A percentile compares a stretch with the other conserved stretches of the same genome.
Conservation (phyloP, 2,329 filamentous ascomycete genomes). For the Daldinia sp. region DNA sequence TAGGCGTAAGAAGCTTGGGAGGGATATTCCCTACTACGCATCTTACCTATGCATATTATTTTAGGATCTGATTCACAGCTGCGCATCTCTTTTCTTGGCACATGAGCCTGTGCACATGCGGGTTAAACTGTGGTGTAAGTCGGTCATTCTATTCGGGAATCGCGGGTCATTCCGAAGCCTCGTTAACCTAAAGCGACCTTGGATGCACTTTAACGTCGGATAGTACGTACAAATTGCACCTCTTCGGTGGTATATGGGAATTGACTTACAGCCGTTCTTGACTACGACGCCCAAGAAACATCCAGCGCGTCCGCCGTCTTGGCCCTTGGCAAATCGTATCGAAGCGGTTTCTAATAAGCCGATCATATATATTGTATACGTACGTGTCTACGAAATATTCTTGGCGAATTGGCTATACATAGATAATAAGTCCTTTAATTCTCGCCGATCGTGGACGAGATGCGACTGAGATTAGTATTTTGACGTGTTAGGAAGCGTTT, state of each 20-base stretch:
- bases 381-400: conserved; percentile 35
- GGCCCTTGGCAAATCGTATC: conserved; percentile 40
- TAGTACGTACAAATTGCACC: conserved; percentile 31
- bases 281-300: conserved; percentile 29
- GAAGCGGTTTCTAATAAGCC: conserved; percentile 37
- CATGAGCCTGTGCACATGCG: conserved; percentile 42
- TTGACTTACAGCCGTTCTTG: conserved; percentile 30
- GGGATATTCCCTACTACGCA: conserved; percentile 38
- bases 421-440: conserved; percentile 26
- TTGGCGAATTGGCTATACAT: conserved; percentile 40
- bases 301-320: conserved; percentile 32
- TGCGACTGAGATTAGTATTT: conserved; percentile 18
- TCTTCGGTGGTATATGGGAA: conserved; percentile 32
- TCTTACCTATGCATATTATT: conserved; percentile 42
- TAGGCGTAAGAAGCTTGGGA: conserved; percentile 32
- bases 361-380: conserved; percentile 33
- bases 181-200: conserved; percentile 6
- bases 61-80: conserved; percentile 45
- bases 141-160: conserved; percentile 44
- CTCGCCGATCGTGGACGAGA: conserved; percentile 32
- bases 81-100: conserved; percentile 44
- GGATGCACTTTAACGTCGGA: conserved; percentile 32
- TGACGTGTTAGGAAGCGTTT: neutral
- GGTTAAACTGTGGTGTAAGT: conserved; percentile 44
- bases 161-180: conserved; percentile 40